These are phyloP conservation scores for Gracilariopsis chorda DNA, from an alignment of 23 red algal genomes.

Conservation along the genomic window DNA sequence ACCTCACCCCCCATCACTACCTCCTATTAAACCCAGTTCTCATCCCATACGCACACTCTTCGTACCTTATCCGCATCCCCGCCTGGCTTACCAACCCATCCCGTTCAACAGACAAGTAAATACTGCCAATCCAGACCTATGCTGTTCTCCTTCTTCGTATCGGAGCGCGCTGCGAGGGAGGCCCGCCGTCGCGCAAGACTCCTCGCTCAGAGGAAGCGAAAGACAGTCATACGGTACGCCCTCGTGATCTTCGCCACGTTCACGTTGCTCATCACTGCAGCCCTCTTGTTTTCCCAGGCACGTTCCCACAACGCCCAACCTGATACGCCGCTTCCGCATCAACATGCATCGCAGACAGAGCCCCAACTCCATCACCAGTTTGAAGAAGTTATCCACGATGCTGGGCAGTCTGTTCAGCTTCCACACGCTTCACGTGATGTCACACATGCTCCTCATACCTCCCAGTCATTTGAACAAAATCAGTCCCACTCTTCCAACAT, in stretches of 20 bases:
- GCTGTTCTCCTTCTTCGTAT: slow-evolving; percentile 21
- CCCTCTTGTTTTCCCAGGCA: background rate
- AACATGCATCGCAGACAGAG: background rate
- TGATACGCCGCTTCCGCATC: background rate
- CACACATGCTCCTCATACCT: background rate
- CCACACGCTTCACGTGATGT: background rate
- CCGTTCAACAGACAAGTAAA: too few relatives aligned
- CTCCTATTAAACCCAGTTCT: too few relatives aligned
- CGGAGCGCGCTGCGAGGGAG: background rate
- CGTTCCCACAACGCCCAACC: background rate
- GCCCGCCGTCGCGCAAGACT: background rate
- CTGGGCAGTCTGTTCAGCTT: background rate
- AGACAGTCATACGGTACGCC: background rate
- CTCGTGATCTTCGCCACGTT: background rate
- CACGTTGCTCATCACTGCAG: background rate
- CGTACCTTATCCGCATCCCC: too few relatives aligned
- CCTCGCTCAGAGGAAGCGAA: background rate
- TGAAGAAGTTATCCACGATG: background rate
- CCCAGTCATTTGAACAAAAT: too few relatives aligned
- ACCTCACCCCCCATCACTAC: too few relatives aligned
- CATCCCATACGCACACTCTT: too few relatives aligned
- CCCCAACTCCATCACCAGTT: background rate
- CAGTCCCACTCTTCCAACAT: too few relatives aligned
- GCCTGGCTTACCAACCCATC: too few relatives aligned
- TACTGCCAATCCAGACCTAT: too few relatives aligned